Base-by-base conservation (phyloP, 371 early-diverging fungal species). In the Mucor piriformis region DNA sequence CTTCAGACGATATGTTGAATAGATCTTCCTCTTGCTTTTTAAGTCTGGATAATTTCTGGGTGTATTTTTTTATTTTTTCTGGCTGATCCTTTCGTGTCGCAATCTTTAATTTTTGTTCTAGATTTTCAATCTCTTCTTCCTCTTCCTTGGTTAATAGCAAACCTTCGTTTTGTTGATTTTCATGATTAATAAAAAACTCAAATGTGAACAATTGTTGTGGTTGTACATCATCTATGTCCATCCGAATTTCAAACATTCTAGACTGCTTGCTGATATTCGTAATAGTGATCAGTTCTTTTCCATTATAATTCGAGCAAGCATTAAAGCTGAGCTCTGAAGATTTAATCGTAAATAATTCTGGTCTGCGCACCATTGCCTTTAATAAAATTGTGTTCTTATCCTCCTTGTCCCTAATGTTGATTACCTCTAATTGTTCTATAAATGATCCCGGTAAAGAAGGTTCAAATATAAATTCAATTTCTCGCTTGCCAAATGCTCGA, bases 51-150 rank as follows among this genome's bases (percentile, higher is more conserved):
- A 96, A 65, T 59, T 92, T 91, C 49, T 86, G 89, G 12, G 73
- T 65, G 44, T 95, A 85, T 65, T 95, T 95, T 51, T 88, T 82
- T 0, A 91, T 86, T 70, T 98, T 98, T 27, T 97, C 97, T 2
- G 81, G 74, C 12, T 87, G 84, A 12, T 90, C 89, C 70, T 98
- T 98, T 32, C 96, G 83, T 35, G 77, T 79, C 0, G 97, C 97
- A 66, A 98, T 98, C 74, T 97, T 97, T 40, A 97, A 81, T 73
- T 97, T 98, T 61, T 97, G 97, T 72, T 97, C 95, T 54, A 96
- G 63, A 51, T 85, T 81, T 82, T 98, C 98, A 34, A 98, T 92
- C 67, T 93, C 83, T 69, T 98, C 97, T 77, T 95, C 94, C 47
- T 84, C 85, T 47, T 92, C 94, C 56, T 89, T 83, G 16, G 88